Evolutionary conservation across 2,329 filamentous ascomycete species (phyloP), one percentile per base, ranked within the genome.

Genomic region (Canariomyces notabilis): DNA sequence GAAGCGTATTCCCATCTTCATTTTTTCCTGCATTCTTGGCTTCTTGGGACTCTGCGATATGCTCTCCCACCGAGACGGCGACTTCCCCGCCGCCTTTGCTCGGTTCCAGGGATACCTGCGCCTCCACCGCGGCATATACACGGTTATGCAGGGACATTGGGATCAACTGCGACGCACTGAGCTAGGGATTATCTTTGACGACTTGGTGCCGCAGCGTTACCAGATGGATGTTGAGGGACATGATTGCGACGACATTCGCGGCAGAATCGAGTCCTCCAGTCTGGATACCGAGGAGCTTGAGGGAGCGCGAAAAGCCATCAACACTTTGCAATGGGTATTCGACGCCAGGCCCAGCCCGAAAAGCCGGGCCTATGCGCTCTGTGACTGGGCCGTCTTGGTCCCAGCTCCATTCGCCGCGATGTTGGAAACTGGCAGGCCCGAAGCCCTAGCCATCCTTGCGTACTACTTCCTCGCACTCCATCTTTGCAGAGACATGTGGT

Each of bases 1-100:
- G 7, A 62, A 61, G 38, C 66, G 62, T 32, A 56, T 71, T 16
- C 64, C 69, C 1, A 62, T 68, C 12, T 71, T 73, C 44, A 57
- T 74, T n/a, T 75, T 74, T 56, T 67, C 71, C 5, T 60, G 63
- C 15, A 48, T 68, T 5, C 55, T 74, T 1, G 69, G 71, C 33
- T 62, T 75, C 6, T 73, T 77, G 42, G 65, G 70, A 32, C 64
- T 79, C 4, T 73, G 68, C 53, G 73, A 79, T 44, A 68, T 68
- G 2, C 61, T 76, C 2, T 49, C 52, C 3, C 51, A 61, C 46
- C 62, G 67, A 42, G 63, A 70, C 33, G 62, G 62, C 14, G 55
- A 64, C 34, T 71, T 75, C 31, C 61, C 67, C 26, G 49, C 53
- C 31, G 69, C 71, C 32, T 59, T 74, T 9, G 64, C 66, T 31